Percentiles rank a stretch among this genome's conserved stretches.
These are phyloP conservation scores for Sclerotinia minor DNA, from an alignment of 2,329 filamentous ascomycete genomes.

Conservation along the genomic window DNA sequence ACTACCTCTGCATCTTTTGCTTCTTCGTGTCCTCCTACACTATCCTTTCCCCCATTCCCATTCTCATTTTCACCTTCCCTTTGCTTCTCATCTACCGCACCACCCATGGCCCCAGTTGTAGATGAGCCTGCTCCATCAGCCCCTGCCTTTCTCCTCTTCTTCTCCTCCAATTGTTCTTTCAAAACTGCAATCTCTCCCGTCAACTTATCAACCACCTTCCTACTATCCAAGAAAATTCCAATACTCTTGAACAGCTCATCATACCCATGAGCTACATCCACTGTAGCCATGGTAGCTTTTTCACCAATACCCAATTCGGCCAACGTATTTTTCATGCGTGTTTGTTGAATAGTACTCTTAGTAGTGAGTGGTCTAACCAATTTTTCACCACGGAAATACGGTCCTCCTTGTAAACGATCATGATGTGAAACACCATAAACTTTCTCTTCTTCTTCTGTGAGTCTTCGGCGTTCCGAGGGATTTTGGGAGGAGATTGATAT, in stretches of 20 bases:
- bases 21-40: background rate
- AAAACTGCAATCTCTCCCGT: slow-evolving; percentile 68
- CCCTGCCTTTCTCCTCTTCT: slow-evolving; percentile 45
- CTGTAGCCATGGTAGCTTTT: slow-evolving; percentile 71
- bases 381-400: slow-evolving; percentile 85
- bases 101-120: slow-evolving; percentile 22
- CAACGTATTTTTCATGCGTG: slow-evolving; percentile 72
- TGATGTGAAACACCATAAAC: slow-evolving; percentile 83
- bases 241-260: slow-evolving; percentile 70
- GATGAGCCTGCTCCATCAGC: slow-evolving; percentile 44
- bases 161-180: slow-evolving; percentile 53
- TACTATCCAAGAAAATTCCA: slow-evolving; percentile 66
- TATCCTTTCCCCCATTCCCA: slow-evolving; percentile 51
- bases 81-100: slow-evolving; percentile 49
- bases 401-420: slow-evolving; percentile 81
- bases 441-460: slow-evolving; percentile 72
- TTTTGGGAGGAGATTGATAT: slow-evolving; percentile 29
- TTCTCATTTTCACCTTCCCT: slow-evolving; percentile 43
- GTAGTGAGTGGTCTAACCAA: slow-evolving; percentile 76
- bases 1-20: background rate
- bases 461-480: slow-evolving; percentile 62
- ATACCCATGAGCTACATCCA: slow-evolving; percentile 68
- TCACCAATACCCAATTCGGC: slow-evolving; percentile 68
- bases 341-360: slow-evolving; percentile 73
- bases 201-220: slow-evolving; percentile 74